Evolutionary conservation across 2,329 filamentous ascomycete species (phyloP), one percentile per base, ranked within the genome.

Genomic region (Trichoderma guizhouense): DNA sequence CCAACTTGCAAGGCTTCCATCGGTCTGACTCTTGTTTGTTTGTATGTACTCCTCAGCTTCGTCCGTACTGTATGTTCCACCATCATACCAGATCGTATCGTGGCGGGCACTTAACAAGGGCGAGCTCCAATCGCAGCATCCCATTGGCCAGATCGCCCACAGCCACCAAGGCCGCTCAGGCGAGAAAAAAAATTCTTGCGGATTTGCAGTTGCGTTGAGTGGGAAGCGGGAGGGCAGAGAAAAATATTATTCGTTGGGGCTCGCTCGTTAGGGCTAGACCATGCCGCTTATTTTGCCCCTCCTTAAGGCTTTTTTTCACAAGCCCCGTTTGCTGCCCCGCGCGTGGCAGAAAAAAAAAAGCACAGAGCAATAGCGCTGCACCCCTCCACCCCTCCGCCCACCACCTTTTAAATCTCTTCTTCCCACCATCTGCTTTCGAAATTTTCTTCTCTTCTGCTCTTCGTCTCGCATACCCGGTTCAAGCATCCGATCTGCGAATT

Each of bases 391-490:
- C 43, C 69, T 63, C 74, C 73, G 73, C 73, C 61, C 60, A 65
- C 69, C 79, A 78, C 76, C 68, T 81, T 82, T 82, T 81, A 82
- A 82, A 80, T 78, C 79, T 78, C 78, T 75, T 79, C 77, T 79
- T 79, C 80, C 80, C 81, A 78, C 81, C 79, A 73, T 76, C 77
- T 73, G 73, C 76, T 78, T 81, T 78, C 62, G 75, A 75, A 76
- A 75, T 79, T 80, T 82, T 80, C 74, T 79, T 77, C 75, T 65
- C 75, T 78, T 81, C 76, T 78, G 79, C 79, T 82, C 81, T 76
- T 82, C 79, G 81, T 82, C 81, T 81, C 80, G 81, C 81, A 83
- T 82, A 83, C 81, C 81, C 79, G 81, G 81, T 82, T 82, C 81
- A 82, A 82, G 81, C 81, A 81, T 81, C 81, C 81, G 80, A 81